Percentiles rank a stretch among this genome's conserved stretches.
Conservation (phyloP, 139 green algal species). For the Mesotaenium endlicherianum region DNA sequence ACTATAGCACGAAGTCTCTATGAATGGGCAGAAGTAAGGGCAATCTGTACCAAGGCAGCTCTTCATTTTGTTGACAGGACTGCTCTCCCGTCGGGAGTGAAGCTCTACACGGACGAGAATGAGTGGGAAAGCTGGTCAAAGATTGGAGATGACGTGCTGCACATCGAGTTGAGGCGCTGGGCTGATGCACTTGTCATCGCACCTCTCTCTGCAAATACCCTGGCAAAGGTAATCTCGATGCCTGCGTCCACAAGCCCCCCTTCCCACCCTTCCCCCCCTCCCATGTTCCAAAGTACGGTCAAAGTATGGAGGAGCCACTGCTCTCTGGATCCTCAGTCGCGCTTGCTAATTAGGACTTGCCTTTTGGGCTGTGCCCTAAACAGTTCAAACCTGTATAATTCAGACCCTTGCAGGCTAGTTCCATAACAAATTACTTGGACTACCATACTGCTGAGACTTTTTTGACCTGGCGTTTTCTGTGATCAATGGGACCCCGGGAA, state of each 20-base stretch:
- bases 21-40: conserved; percentile 37
- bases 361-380: too few species aligned
- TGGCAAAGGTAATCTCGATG: conserved; percentile 78
- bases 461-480: too few species aligned
- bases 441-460: too few species aligned
- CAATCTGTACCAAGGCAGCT: conserved; percentile 25
- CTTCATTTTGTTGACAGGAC: conserved; percentile 40
- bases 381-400: too few species aligned
- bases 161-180: conserved; percentile 91
- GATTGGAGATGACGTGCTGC: conserved; percentile 73
- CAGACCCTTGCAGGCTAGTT: too few species aligned
- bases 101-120: conserved; percentile 43
- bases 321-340: too few species aligned
- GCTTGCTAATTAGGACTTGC: too few species aligned
- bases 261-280: not conserved
- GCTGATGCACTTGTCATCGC: conserved; percentile 90
- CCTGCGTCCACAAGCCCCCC: not conserved
- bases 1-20: conserved; percentile 21
- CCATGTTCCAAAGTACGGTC: too few species aligned
- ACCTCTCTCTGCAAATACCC: conserved; percentile 88
- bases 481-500: too few species aligned
- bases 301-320: too few species aligned
- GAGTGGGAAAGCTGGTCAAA: conserved; percentile 46
- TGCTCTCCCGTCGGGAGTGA: conserved; percentile 20
- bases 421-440: too few species aligned